A percentile compares a stretch with the other conserved stretches of the same genome.
Conservation (phyloP, 1,139 yeast genomes). For the Yamadazyma atlantica region DNA sequence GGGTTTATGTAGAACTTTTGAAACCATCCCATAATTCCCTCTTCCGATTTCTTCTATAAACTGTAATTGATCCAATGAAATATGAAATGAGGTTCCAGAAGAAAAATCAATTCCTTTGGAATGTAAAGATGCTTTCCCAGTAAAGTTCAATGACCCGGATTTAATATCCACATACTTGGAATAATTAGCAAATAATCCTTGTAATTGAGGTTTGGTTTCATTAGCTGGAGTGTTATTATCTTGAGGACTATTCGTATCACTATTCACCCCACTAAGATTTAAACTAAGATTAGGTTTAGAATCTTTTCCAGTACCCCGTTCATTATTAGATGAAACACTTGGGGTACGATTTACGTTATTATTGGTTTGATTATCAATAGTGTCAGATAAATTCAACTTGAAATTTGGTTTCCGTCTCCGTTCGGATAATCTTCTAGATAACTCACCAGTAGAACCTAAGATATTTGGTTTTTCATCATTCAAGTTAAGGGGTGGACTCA, state of each 20-base stretch:
- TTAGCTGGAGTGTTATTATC: conserved; percentile 4
- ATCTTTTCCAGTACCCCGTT: background rate
- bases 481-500: conserved; percentile 16
- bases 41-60: conserved; percentile 84
- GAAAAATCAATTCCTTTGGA: conserved; percentile 90
- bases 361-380: conserved; percentile 6
- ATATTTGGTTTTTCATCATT: conserved; percentile 8
- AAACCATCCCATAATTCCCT: conserved; percentile 94
- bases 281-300: conserved; percentile 4
- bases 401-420: conserved; percentile 41
- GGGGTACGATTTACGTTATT: conserved; percentile 4
- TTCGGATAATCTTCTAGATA: conserved; percentile 38
- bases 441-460: conserved; percentile 30
- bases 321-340: background rate
- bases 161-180: conserved; percentile 87
- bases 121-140: conserved; percentile 90
- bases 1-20: conserved; percentile 91
- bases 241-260: background rate
- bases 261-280: conserved; percentile 1
- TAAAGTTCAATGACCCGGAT: conserved; percentile 87
- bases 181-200: conserved; percentile 74
- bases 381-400: conserved; percentile 29
- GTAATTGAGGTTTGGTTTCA: conserved; percentile 26
- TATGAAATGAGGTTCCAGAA: conserved; percentile 82
- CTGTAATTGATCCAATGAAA: conserved; percentile 84